A percentile compares a stretch with the other conserved stretches of the same genome.
phyloP scores from a whole-genome alignment of 2,329 filamentous ascomycete genomes.

The Aspergillus fumigatus region DNA sequence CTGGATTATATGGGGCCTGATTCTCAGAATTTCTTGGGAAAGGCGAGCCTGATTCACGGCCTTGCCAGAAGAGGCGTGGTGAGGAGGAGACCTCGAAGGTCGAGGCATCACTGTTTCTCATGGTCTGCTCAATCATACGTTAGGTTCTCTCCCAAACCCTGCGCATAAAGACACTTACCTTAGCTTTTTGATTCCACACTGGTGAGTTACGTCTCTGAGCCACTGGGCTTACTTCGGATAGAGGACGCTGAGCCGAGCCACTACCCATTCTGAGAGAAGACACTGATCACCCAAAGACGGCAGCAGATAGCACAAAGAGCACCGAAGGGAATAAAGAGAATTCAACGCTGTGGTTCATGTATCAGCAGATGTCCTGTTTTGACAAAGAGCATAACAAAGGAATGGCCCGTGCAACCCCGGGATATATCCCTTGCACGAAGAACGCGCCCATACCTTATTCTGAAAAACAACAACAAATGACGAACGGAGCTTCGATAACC shows the following conservation, averaged over 20 bases:
- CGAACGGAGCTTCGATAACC: conserved; percentile 6
- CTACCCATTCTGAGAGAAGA: conserved; percentile 51
- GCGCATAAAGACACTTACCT: conserved; percentile 49
- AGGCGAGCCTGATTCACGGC: conserved; percentile 63
- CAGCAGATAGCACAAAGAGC: conserved; percentile 9
- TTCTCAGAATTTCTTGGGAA: conserved; percentile 67
- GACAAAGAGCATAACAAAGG: conserved; percentile 1
- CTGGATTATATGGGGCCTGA: conserved; percentile 53
- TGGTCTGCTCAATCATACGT: conserved; percentile 55
- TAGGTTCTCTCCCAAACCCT: conserved; percentile 7
- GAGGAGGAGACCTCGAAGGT: conserved; percentile 62
- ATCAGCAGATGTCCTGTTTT: conserved; percentile 15
- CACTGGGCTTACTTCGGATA: conserved; percentile 84
- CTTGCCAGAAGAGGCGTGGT: conserved; percentile 87
- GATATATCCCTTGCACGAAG: conserved; percentile 16
- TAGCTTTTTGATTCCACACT: conserved; percentile 72
- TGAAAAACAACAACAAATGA: conserved; percentile 18
- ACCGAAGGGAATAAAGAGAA: conserved; percentile 9
- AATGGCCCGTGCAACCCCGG: background rate
- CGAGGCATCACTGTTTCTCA: conserved; percentile 68
- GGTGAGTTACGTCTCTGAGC: conserved; percentile 88
- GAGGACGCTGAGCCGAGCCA: conserved; percentile 62
- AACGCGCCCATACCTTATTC: conserved; percentile 17
- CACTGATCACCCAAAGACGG: conserved; percentile 1
- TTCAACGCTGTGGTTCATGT: conserved; percentile 10